Evolutionary conservation across 2,329 filamentous ascomycete genomes (phyloP), one percentile per base, ranked within the genome.

Genomic region (Cladophialophora bantiana): DNA sequence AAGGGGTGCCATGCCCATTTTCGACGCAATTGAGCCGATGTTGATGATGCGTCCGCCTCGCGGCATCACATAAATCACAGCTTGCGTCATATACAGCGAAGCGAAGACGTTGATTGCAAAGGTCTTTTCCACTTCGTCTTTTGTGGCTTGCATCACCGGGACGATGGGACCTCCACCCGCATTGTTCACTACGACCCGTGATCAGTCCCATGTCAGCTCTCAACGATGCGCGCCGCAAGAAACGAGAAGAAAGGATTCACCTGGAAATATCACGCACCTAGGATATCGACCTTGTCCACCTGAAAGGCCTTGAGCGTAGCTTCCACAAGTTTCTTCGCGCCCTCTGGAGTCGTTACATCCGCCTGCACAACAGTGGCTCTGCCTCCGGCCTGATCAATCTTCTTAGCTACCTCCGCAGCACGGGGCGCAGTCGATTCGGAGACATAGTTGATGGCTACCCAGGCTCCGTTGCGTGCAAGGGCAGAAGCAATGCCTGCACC

Each of bases 31-130:
- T 31, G 68, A 71, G 57, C 67, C 56, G 52, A 72, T 65, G 69
- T 87, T 80, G 70, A 88, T 78, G 56, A 88, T 78, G 15, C 80
- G 80, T 0, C 80, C 80, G 2, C 83, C 84, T 12, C 58, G 63
- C 35, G 57, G 65, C 64, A 70, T 64, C n/a, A 62, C 26, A 5
- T 64, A 53, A 15, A 70, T 55, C 26, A 58, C 54, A 1, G 65
- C 63, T 32, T 67, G 45, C 40, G 55, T 73, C 69, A 73, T 74
- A 58, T 72, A 73, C 48, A 75, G 48, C 13, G 72, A 63, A 1
- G 68, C 86, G 18, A 83, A 83, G 4, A 87, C 82, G 73, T 89
- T 89, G 68, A 87, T 76, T 67, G 86, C 77, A 73, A 84, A 88
- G 13, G 86, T 80, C 12, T 76, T 72, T 26, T 83, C 79, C 71